Evolutionary conservation across 2,329 filamentous ascomycete genomes (phyloP).

Genomic region (Trichoderma koningii): DNA sequence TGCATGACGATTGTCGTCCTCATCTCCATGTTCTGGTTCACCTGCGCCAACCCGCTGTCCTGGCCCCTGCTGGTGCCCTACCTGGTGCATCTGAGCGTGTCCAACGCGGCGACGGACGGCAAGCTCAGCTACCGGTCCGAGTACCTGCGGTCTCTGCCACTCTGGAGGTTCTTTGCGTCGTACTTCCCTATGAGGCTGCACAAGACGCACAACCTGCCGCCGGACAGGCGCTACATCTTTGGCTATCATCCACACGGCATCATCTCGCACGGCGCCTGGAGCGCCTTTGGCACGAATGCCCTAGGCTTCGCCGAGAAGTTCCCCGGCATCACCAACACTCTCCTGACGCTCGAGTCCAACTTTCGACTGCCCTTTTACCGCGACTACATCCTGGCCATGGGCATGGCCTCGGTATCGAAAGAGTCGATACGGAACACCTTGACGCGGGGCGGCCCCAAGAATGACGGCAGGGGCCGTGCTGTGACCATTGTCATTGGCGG

Average conservation of each 20-base stretch:
- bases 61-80: slow-evolving; percentile 82
- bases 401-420: slow-evolving; percentile 83
- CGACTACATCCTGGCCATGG: slow-evolving; percentile 89
- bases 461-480: slow-evolving; percentile 86
- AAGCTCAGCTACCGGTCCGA: slow-evolving; percentile 73
- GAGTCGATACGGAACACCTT: slow-evolving; percentile 90
- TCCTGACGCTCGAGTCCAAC: slow-evolving; percentile 93
- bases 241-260: slow-evolving; percentile 98
- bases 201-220: slow-evolving; percentile 75
- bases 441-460: slow-evolving; percentile 73
- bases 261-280: slow-evolving; percentile 94
- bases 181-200: slow-evolving; percentile 92
- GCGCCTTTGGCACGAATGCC: slow-evolving; percentile 86
- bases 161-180: slow-evolving; percentile 87
- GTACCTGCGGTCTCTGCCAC: slow-evolving; percentile 67
- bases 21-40: slow-evolving; percentile 83
- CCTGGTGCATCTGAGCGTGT: slow-evolving; percentile 79
- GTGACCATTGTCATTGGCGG: slow-evolving; percentile 96
- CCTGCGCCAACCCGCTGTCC: slow-evolving; percentile 85
- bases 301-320: slow-evolving; percentile 85
- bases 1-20: slow-evolving; percentile 69
- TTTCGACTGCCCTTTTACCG: slow-evolving; percentile 92
- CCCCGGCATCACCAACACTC: slow-evolving; percentile 90
- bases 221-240: slow-evolving; percentile 90
- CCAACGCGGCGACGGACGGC: slow-evolving; percentile 74